A percentile compares a stretch with the other conserved stretches of the same genome.
Evolutionary conservation across 2,329 filamentous ascomycete genomes (phyloP).

Genomic region (Zymoseptoria tritici): DNA sequence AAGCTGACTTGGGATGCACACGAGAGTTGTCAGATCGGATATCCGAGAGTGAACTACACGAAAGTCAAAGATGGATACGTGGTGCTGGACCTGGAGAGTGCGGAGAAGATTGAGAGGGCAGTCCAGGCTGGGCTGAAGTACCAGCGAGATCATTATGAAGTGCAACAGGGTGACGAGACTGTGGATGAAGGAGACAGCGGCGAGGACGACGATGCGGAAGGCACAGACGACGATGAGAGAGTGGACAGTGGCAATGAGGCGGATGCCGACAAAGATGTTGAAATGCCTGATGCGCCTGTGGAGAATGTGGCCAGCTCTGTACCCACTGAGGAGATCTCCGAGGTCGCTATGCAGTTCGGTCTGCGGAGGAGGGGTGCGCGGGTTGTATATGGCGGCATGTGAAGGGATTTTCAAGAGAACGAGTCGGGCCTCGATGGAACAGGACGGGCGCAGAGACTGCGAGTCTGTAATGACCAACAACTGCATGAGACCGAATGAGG

Average conservation of each 20-base stretch:
- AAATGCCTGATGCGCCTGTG: background rate
- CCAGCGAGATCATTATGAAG: background rate
- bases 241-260: background rate
- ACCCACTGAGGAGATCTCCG: background rate
- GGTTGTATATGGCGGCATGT: background rate
- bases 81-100: conserved; percentile 17
- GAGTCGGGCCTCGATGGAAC: background rate
- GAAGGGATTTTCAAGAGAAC: background rate
- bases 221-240: background rate
- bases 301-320: background rate
- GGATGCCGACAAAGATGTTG: background rate
- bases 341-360: background rate
- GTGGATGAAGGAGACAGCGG: background rate
- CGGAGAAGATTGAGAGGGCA: conserved; percentile 18
- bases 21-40: conserved; percentile 15
- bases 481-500: background rate
- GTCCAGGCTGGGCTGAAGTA: conserved; percentile 9
- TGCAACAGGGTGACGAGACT: background rate
- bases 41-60: conserved; percentile 15
- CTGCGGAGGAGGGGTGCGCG: background rate
- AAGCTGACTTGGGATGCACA: conserved; percentile 15
- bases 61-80: conserved; percentile 18
- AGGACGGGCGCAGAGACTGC: background rate
- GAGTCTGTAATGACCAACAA: background rate
- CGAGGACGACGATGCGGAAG: background rate